Evolutionary conservation across 108 stramenopile species (phyloP), one percentile per base, ranked within the genome.

Genomic region (Fragilaria radians): DNA sequence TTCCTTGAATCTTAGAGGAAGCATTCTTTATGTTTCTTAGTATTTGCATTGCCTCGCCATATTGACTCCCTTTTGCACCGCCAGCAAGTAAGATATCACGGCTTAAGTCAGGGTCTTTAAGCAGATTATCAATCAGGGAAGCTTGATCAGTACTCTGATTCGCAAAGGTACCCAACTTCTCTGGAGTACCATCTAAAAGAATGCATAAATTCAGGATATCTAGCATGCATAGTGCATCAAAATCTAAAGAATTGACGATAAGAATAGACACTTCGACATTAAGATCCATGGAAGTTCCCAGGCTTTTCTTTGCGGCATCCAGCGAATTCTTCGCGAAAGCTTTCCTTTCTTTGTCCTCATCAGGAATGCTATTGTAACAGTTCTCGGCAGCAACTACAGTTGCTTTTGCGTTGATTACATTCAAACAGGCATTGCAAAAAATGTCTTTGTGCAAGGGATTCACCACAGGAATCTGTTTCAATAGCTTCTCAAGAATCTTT

Each of bases 41-140:
- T 64, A 34, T 33, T 24, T 61, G 27, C 60, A 61, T 61, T 1
- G 60, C 60, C 19, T 63, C 36, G 1, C 77, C 76, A 50, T 82
- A 82, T 19, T 65, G 47, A 22, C 74, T 72, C 18, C 52, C 55
- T 11, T 46, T 48, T 18, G 71, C 59, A 48, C 77, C 81, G 14
- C 72, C 71, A 19, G 59, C 59, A 3, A 53, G 61, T 1, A 81
- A 58, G 54, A 77, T 66, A 2, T 66, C 62, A 24, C 50, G 51
- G 61, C 77, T 69, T 34, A 77, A 53, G 5, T 51, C 28, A 22
- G 73, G 27, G 49, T 73, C 65, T 31, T 63, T 62, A 26, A 78
- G 60, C n/a, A 78, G 65, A 32, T 61, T 61, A 34, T 73, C 77
- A n/a, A 78, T 32, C 4, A 78, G 57, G 30, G 68, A 57, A 4